Percentiles rank a stretch among this genome's conserved stretches.
Evolutionary conservation across 345 rosid species (phyloP).

Genomic region (Acer saccharum): DNA sequence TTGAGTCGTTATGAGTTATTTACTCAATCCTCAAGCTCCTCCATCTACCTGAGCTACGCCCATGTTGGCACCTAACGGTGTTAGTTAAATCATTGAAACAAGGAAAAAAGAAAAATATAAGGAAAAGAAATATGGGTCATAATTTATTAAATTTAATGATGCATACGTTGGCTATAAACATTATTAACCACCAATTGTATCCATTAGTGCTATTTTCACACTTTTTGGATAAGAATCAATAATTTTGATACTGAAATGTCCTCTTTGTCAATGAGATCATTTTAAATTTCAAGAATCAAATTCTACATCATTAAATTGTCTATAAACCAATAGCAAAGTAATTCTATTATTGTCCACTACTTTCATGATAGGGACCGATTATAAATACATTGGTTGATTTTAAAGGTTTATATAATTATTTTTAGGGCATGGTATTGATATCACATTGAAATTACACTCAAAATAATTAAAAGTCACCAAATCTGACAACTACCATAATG

Average conservation of each 20-base stretch:
- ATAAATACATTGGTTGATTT: background rate
- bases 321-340: background rate
- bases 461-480: no score
- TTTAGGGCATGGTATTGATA: background rate
- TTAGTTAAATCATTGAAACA: no score
- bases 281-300: background rate
- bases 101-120: no score
- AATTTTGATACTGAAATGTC: background rate
- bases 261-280: background rate
- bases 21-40: no score
- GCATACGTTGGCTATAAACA: background rate
- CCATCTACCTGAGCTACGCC: no score
- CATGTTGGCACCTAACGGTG: no score
- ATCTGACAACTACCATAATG: no score
- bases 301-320: background rate
- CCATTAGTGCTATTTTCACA: background rate
- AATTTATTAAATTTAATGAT: background rate
- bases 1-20: no score
- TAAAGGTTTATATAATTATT: background rate
- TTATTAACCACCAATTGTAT: background rate
- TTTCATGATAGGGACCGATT: background rate
- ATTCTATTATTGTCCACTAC: background rate
- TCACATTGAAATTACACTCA: background rate
- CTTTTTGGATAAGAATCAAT: constrained; percentile 3
- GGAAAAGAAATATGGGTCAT: background rate